Conservation (phyloP, 257 asterid species). For the Penstemon davidsonii region DNA sequence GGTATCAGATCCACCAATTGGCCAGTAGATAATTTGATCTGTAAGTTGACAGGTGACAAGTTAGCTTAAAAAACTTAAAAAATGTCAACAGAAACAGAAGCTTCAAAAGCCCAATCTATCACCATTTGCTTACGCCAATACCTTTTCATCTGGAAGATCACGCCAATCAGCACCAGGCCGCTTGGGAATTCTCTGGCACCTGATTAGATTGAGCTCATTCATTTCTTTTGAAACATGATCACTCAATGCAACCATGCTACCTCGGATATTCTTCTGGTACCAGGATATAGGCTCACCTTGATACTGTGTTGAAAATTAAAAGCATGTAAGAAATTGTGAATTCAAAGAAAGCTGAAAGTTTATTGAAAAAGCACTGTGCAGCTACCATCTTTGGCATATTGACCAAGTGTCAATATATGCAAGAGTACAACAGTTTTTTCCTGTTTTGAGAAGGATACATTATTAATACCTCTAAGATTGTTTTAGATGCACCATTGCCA, state of each 20-base stretch:
- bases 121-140: constrained; percentile 23
- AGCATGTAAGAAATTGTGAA: constrained; percentile 13
- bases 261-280: constrained; percentile 84
- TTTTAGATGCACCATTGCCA: constrained; percentile 71
- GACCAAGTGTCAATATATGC: not conserved
- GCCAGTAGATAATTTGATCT: constrained; percentile 82
- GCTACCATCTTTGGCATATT: not conserved
- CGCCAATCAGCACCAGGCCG: constrained; percentile 95
- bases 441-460: not conserved
- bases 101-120: constrained; percentile 5
- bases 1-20: constrained; percentile 90
- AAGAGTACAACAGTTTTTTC: constrained; percentile 3
- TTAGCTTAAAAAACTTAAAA: constrained; percentile 18
- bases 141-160: constrained; percentile 95
- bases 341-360: constrained; percentile 8
- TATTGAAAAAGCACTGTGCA: not conserved
- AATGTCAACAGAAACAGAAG: constrained; percentile 7
- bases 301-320: constrained; percentile 56
- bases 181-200: constrained; percentile 85
- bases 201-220: constrained; percentile 78
- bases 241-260: constrained; percentile 50
- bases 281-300: constrained; percentile 71
- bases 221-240: constrained; percentile 90
- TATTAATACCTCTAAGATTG: constrained; percentile 55
- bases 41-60: constrained; percentile 23